Evolutionary conservation across 192 early-diverging fungal species (phyloP).

Genomic region (Piromyces sp.): DNA sequence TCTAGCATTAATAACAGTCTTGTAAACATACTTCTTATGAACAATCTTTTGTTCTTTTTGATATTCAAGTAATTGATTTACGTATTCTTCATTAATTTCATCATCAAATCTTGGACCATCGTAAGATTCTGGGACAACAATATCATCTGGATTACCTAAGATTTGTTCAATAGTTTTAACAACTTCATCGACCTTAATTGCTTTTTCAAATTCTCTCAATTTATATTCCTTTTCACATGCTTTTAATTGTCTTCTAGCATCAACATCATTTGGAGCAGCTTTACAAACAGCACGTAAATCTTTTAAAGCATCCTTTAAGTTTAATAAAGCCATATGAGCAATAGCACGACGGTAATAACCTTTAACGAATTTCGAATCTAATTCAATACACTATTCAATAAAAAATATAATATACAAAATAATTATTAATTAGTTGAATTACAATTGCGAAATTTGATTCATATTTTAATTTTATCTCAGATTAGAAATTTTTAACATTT

Average conservation of each 20-base stretch:
- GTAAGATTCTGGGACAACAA: slow-evolving; percentile 49
- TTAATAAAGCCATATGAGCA: slow-evolving; percentile 68
- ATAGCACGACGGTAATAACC: slow-evolving; percentile 87
- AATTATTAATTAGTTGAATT: no score
- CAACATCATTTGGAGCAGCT: slow-evolving; percentile 58
- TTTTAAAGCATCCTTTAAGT: slow-evolving; percentile 64
- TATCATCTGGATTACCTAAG: slow-evolving; percentile 16
- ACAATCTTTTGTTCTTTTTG: slow-evolving; percentile 81
- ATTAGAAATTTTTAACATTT: no score
- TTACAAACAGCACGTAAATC: slow-evolving; percentile 51
- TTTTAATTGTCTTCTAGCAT: slow-evolving; percentile 55
- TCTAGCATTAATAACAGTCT: slow-evolving; percentile 64
- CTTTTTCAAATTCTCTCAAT: slow-evolving; percentile 77
- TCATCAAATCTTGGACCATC: slow-evolving; percentile 62
- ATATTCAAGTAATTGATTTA: slow-evolving; percentile 50
- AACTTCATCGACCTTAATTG: slow-evolving; percentile 53
- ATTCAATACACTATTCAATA: slow-evolving; percentile 36
- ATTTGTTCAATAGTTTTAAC: slow-evolving; percentile 27
- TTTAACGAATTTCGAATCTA: slow-evolving; percentile 73
- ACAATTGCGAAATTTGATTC: no score
- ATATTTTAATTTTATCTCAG: no score
- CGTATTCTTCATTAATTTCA: slow-evolving; percentile 60
- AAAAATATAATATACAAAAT: no score
- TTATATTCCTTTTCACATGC: slow-evolving; percentile 86
- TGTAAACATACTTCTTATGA: slow-evolving; percentile 71